Evolutionary conservation across 352 stramenopile genomes (phyloP).

Genomic region (Phytopythium litorale): DNA sequence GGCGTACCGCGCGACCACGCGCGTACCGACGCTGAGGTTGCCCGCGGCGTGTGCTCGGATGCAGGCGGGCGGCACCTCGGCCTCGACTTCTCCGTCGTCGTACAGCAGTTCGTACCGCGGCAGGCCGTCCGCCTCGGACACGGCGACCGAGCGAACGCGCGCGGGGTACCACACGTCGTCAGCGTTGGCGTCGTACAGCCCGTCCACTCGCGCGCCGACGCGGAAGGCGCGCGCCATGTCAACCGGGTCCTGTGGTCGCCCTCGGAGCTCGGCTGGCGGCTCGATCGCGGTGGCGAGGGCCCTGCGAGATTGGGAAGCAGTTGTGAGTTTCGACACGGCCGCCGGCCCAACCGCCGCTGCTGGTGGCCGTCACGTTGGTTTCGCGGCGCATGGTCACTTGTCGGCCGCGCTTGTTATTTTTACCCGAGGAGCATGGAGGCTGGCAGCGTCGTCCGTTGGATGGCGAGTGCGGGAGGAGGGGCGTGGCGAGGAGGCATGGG

Average conservation of each 20-base stretch:
- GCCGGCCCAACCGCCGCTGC: conserved; percentile 1
- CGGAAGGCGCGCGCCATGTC: conserved; percentile 17
- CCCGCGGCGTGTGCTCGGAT: conserved; percentile 49
- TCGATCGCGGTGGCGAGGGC: background rate
- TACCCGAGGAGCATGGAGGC: background rate
- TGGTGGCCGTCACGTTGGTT: background rate
- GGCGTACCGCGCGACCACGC: conserved; percentile 64
- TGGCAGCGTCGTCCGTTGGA: background rate
- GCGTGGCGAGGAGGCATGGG: too few species aligned
- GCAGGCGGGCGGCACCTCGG: conserved; percentile 28
- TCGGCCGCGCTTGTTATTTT: background rate
- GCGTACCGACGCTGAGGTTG: conserved; percentile 74
- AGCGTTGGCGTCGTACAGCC: conserved; percentile 74
- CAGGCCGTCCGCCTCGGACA: conserved; percentile 8
- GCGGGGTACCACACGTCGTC: conserved; percentile 81
- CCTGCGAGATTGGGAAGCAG: background rate
- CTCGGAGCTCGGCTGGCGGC: background rate
- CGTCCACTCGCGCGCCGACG: conserved; percentile 66
- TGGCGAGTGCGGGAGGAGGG: background rate
- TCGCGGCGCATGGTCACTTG: background rate
- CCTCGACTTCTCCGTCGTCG: conserved; percentile 71
- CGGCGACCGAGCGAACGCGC: conserved; percentile 31
- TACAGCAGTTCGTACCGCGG: conserved; percentile 59
- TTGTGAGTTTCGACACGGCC: background rate
- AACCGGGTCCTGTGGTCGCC: background rate